Evolutionary conservation across 2,329 filamentous ascomycete genomes (phyloP), one percentile per base, ranked within the genome.

Genomic region (Aureobasidium namibiae): DNA sequence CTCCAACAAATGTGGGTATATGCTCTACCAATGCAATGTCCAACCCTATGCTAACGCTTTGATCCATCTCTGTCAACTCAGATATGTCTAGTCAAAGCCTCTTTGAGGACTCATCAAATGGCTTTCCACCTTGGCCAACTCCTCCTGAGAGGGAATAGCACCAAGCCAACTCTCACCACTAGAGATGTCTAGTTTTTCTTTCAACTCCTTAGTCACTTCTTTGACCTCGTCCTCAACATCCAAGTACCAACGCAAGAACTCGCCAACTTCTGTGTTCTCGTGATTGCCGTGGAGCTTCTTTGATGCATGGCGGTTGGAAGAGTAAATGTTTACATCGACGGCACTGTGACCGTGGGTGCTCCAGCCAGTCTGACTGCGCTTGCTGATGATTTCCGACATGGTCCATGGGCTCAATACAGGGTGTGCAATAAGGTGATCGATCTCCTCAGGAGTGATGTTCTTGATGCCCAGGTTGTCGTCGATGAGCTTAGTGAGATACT

Each of bases 251-350:
- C 84, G 78, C 60, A 99, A 74, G 72, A 96, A 99, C 45, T 82
- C 77, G 34, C 94, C 94, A 1, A 99, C 81, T 26, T 97, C 91
- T 0, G 87, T 97, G 70, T 99, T 99, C 77, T 99, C 94, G 58
- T 95, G 86, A 71, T 97, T 97, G 8, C 92, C 92, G 3, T 83
- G 76, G 7, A 96, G 78, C 14, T 80, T 78, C 44, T 82, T 80
- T 0, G 86, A 82, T 31, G 77, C 75, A 38, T 82, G 79, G 0
- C 82, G 79, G 3, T 89, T 85, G 0, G 88, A 92, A 56, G 89
- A 87, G 75, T 97, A 99, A 65, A 99, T 90, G 73, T 99, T 99
- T 50, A 99, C 94, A 70, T 99, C 94, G 8, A 94, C 91, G 54
- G 87, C 94, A 69, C 69, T 68, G 61, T 99, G 94, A 29, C 94